Evolutionary conservation across 2,329 filamentous ascomycete species (phyloP).

Genomic region (Leptographium wingfieldii): DNA sequence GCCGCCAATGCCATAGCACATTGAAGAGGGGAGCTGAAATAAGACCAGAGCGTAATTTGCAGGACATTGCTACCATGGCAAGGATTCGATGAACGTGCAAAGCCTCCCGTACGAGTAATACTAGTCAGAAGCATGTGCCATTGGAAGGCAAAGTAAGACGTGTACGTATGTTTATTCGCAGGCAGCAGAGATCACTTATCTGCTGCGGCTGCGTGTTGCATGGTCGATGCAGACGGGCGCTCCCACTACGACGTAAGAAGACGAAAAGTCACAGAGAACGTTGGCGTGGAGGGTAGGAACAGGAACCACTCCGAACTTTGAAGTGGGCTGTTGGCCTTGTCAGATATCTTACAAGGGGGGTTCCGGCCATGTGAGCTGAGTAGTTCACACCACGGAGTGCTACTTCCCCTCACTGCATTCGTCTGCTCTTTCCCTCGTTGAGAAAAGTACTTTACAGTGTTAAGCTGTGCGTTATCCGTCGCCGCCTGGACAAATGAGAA

Average conservation of each 20-base stretch:
- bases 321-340: background rate
- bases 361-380: background rate
- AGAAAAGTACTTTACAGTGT: background rate
- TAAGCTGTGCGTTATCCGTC: background rate
- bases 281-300: background rate
- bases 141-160: background rate
- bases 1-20: background rate
- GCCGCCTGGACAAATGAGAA: background rate
- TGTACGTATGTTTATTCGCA: background rate
- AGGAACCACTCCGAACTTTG: background rate
- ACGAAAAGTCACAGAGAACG: background rate
- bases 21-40: background rate
- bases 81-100: background rate
- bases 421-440: background rate
- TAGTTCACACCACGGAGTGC: background rate
- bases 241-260: background rate
- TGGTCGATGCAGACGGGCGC: background rate
- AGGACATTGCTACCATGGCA: background rate
- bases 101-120: background rate
- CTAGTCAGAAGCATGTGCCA: background rate
- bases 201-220: background rate
- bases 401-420: background rate
- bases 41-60: background rate
- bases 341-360: background rate
- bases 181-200: background rate